Base-by-base conservation (phyloP, 73 alveolate genomes). In the Effrenium voratum region DNA sequence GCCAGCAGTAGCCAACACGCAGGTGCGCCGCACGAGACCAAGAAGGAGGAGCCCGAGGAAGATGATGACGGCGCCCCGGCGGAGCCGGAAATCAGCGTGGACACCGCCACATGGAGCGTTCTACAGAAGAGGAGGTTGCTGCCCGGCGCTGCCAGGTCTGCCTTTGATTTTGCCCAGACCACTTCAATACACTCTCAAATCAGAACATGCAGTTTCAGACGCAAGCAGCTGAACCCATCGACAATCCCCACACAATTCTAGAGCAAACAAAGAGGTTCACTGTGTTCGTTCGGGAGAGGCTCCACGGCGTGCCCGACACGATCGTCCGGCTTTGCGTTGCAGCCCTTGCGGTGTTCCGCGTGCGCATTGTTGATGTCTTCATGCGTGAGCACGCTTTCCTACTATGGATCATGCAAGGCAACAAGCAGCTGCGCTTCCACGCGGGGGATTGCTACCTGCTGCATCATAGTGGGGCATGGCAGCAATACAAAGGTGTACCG, bases 401-500 rank as follows among this genome's bases (percentile, higher is more conserved):
- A 80, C 63, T 84, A 4, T 84, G 79, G 80, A 84, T 84, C 34
- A 52, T 84, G 32, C 81, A 84, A 24, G 93, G 93, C 26, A 49
- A 28, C 3, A 36, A 40, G 28, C 38, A 2, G 45, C 1, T 84
- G 60, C 73, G 93, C 41, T 84, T 84, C 44, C 93, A 84, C 45
- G 80, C 52, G 2, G 81, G 93, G 0, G 93, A 84, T 32, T 84
- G 93, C 80, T 84, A 57, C 63, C 13, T 84, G 59, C 80, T 84
- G 45, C 93, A 84, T 8, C 41, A 44, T 1, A 50, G 81, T 32
- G 93, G 94, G 4, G 83, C 94, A 32, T 60, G 57, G 47, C 82
- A 60, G 44, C 38, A 70, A 22, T 84, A 84, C 80, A 84, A 63
- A 10, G 94, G 94, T n/a, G 66, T 86, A 26, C 94, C 94, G 2